These are phyloP conservation scores for Starmerella apicola DNA, from an alignment of 805 yeast genomes.

Conservation along the genomic window DNA sequence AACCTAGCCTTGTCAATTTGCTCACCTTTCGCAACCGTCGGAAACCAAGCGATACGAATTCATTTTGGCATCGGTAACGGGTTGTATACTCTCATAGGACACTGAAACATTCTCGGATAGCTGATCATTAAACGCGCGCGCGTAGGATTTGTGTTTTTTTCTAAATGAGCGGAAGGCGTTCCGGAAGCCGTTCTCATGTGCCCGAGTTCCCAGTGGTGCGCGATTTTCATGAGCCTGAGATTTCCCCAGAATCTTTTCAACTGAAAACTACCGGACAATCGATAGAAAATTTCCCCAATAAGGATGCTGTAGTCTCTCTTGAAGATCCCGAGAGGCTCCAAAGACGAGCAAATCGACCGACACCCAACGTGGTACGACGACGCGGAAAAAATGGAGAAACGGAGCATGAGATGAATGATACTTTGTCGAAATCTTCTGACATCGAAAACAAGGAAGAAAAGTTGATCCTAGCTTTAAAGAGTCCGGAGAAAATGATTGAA, in stretches of 20 bases:
- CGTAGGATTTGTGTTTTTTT: no score
- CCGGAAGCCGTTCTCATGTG: no score
- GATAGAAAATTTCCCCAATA: constrained; percentile 7
- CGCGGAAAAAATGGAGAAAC: neutral
- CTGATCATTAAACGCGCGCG: no score
- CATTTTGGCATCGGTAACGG: no score
- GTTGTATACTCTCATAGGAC: no score
- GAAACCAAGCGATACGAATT: no score
- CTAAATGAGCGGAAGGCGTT: no score
- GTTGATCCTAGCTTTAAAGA: constrained; percentile 7
- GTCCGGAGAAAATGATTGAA: constrained; percentile 6
- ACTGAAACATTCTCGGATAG: no score
- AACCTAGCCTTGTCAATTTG: no score
- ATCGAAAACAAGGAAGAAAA: constrained; percentile 2
- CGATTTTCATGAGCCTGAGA: constrained; percentile 10
- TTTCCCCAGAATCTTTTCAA: neutral
- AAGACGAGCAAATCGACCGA: constrained; percentile 3
- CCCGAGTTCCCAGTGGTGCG: no score
- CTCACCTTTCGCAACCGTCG: no score
- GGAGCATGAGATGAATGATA: neutral
- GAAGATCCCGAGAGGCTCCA: constrained; percentile 13
- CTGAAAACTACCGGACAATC: constrained; percentile 12
- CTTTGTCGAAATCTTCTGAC: neutral
- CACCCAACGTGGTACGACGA: neutral
- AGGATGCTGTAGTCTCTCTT: constrained; percentile 7